Evolutionary conservation across 2,329 filamentous ascomycete genomes (phyloP).

Genomic region (Cordyceps farinosa): DNA sequence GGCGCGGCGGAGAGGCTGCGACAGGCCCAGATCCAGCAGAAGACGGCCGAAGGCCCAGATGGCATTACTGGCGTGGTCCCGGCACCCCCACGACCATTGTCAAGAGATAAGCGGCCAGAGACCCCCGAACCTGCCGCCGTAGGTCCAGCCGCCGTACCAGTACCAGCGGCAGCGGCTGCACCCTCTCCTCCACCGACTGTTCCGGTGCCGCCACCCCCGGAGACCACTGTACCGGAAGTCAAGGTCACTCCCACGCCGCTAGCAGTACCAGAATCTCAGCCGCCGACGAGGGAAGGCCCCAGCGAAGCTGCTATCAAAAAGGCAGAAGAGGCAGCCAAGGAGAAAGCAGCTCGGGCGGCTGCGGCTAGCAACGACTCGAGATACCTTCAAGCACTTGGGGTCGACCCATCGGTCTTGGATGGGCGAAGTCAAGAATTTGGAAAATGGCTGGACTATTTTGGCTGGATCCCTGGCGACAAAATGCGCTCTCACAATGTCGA

Average conservation of each 20-base stretch:
- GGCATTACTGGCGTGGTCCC: slow-evolving; percentile 87
- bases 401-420: slow-evolving; percentile 74
- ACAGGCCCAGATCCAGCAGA: slow-evolving; percentile 57
- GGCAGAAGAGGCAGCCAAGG: slow-evolving; percentile 33
- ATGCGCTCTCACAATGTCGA: slow-evolving; percentile 74
- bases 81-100: slow-evolving; percentile 58
- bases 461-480: slow-evolving; percentile 75
- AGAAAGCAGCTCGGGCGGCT: slow-evolving; percentile 56
- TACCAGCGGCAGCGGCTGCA: slow-evolving; percentile 9
- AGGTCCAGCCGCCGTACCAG: slow-evolving; percentile 23
- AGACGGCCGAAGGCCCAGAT: slow-evolving; percentile 68
- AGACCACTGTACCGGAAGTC: slow-evolving; percentile 51
- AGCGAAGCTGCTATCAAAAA: slow-evolving; percentile 29
- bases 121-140: slow-evolving; percentile 23
- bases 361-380: slow-evolving; percentile 71
- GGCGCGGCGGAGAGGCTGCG: slow-evolving; percentile 79
- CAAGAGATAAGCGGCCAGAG: slow-evolving; percentile 32
- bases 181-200: not conserved
- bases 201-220: slow-evolving; percentile 22
- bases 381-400: slow-evolving; percentile 72
- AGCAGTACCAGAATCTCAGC: slow-evolving; percentile 38
- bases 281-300: slow-evolving; percentile 33
- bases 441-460: slow-evolving; percentile 77
- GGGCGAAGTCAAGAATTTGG: slow-evolving; percentile 77
- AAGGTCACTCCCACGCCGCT: slow-evolving; percentile 43